Evolutionary conservation across 345 rosid genomes (phyloP).

Genomic region (Adansonia digitata): DNA sequence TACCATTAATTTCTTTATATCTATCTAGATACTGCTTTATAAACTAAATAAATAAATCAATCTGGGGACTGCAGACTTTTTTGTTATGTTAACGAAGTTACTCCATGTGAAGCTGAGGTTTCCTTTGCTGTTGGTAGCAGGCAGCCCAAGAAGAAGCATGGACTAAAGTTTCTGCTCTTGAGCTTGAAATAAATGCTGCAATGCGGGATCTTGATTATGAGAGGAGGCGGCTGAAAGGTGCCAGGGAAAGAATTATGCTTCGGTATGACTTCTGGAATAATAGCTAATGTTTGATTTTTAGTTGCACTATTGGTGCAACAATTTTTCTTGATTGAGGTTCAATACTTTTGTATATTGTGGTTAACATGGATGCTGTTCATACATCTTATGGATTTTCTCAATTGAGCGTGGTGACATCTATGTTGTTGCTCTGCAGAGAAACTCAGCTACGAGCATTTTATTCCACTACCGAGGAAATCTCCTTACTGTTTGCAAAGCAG

Average conservation of each 20-base stretch:
- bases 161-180: conserved; percentile 85
- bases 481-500: conserved; percentile 65
- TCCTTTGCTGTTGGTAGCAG: conserved; percentile 79
- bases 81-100: not conserved
- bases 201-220: conserved; percentile 85
- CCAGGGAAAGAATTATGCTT: conserved; percentile 97
- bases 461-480: conserved; percentile 89
- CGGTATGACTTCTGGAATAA: conserved; percentile 45
- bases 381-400: not conserved
- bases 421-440: conserved; percentile 55
- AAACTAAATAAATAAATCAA: not conserved
- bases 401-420: not conserved
- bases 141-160: conserved; percentile 96
- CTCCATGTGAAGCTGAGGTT: conserved; percentile 51
- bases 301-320: not conserved
- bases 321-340: not conserved
- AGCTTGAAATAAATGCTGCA: conserved; percentile 74
- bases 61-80: not conserved
- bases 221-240: conserved; percentile 85
- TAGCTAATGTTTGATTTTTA: not conserved
- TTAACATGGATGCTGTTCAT: not conserved
- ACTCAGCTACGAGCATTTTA: conserved; percentile 90
- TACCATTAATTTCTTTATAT: not conserved
- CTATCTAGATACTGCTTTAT: not conserved
- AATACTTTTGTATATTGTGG: not conserved